phyloP scores from a whole-genome alignment of 1,284 basidiomycete species.

The Cystobasidium slooffiae region DNA sequence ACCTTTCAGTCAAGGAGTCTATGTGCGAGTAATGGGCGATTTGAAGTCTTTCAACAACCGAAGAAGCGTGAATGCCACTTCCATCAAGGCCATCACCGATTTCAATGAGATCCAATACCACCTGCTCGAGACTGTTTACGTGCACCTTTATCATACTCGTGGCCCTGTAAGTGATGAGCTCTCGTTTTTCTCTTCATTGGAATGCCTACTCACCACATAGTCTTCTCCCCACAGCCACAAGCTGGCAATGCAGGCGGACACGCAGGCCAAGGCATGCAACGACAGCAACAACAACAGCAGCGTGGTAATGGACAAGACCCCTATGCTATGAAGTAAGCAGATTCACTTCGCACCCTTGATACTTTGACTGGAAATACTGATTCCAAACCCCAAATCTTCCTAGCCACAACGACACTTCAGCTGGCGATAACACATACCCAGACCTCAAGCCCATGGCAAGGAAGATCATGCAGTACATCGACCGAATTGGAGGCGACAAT shows the following conservation, averaged over 20 bases:
- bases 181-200: not conserved
- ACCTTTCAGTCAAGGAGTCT: conserved; percentile 69
- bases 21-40: conserved; percentile 86
- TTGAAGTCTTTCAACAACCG: conserved; percentile 84
- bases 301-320: conserved; percentile 26
- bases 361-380: conserved; percentile 15
- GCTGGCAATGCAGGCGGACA: conserved; percentile 5
- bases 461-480: conserved; percentile 62
- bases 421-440: conserved; percentile 58
- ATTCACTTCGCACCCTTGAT: conserved; percentile 9
- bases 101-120: conserved; percentile 85
- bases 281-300: conserved; percentile 23
- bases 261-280: conserved; percentile 29
- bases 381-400: conserved; percentile 20
- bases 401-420: conserved; percentile 37
- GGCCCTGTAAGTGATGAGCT: conserved; percentile 16
- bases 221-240: not conserved
- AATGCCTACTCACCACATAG: not conserved
- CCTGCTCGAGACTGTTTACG: conserved; percentile 64
- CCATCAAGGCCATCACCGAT: conserved; percentile 72
- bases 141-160: conserved; percentile 56
- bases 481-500: not conserved
- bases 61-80: conserved; percentile 76
- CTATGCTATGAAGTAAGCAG: conserved; percentile 34
- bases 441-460: conserved; percentile 68